Percentiles rank a stretch among this genome's conserved stretches.
These are phyloP conservation scores for Amylocarpus encephaloides DNA, from an alignment of 2,329 filamentous ascomycete genomes.

Conservation along the genomic window DNA sequence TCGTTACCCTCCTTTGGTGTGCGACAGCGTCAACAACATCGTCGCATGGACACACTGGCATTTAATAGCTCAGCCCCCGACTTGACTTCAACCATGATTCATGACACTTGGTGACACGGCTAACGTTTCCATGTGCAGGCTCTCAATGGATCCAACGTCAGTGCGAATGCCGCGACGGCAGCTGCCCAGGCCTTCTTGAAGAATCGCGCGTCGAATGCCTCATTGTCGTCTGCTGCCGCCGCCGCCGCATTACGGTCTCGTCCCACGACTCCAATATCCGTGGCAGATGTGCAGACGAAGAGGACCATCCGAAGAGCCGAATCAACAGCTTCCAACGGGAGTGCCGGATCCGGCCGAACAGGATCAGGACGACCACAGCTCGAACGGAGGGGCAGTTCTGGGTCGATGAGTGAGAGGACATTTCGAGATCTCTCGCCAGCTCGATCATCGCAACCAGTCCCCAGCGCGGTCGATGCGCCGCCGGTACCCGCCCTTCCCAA, in stretches of 20 bases:
- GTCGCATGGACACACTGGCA: constrained; percentile 11
- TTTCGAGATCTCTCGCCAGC: constrained; percentile 72
- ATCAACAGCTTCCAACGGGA: constrained; percentile 63
- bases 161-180: constrained; percentile 69
- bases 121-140: constrained; percentile 41
- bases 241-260: constrained; percentile 76
- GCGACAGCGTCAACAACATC: constrained; percentile 7
- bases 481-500: constrained; percentile 71
- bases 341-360: constrained; percentile 34
- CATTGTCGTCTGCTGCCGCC: constrained; percentile 77
- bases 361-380: constrained; percentile 38
- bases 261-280: constrained; percentile 69
- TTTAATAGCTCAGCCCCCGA: constrained; percentile 9
- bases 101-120: constrained; percentile 3
- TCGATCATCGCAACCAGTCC: constrained; percentile 36
- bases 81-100: constrained; percentile 2
- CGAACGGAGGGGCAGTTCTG: constrained; percentile 60
- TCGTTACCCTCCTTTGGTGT: not conserved
- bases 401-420: constrained; percentile 83
- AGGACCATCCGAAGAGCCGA: constrained; percentile 67
- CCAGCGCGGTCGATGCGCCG: constrained; percentile 46
- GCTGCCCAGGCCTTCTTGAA: constrained; percentile 76
- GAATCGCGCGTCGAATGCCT: constrained; percentile 54
- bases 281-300: constrained; percentile 82
- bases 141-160: constrained; percentile 55